Evolutionary conservation across 2,329 filamentous ascomycete species (phyloP).

Genomic region (Trichoderma simmonsii): DNA sequence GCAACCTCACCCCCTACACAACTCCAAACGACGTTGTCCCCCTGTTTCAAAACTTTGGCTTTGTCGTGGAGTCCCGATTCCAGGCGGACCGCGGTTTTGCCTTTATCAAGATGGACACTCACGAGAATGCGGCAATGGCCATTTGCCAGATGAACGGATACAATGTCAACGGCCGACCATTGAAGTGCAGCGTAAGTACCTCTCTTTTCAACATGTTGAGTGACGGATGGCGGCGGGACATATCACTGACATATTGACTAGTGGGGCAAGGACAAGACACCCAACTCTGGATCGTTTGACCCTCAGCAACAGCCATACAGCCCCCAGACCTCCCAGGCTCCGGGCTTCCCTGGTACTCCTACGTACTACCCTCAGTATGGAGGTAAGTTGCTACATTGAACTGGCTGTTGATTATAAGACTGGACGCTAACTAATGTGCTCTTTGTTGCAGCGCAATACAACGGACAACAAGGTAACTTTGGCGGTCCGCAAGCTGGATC

Average conservation of each 20-base stretch:
- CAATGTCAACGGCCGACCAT: slow-evolving; percentile 91
- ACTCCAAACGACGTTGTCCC: slow-evolving; percentile 96
- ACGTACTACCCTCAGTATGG: slow-evolving; percentile 94
- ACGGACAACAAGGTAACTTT: slow-evolving; percentile 66
- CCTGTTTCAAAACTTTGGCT: slow-evolving; percentile 97
- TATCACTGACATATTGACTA: slow-evolving; percentile 39
- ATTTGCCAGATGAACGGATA: slow-evolving; percentile 98
- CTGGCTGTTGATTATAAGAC: not conserved
- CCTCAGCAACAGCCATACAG: slow-evolving; percentile 67
- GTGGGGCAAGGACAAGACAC: slow-evolving; percentile 99
- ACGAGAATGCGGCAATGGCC: slow-evolving; percentile 96
- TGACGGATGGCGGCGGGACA: not conserved
- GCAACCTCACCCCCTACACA: slow-evolving; percentile 96
- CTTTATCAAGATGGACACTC: slow-evolving; percentile 98
- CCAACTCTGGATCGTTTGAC: slow-evolving; percentile 69
- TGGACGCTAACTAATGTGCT: slow-evolving; percentile 23
- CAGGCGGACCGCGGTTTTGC: slow-evolving; percentile 97
- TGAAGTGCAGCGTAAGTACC: slow-evolving; percentile 94
- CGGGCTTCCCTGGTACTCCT: slow-evolving; percentile 73
- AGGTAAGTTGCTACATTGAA: slow-evolving; percentile 49
- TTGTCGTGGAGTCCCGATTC: slow-evolving; percentile 94
- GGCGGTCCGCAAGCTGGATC: slow-evolving; percentile 60
- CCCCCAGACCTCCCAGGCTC: slow-evolving; percentile 70
- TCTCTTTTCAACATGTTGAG: not conserved
- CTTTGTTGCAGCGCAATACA: slow-evolving; percentile 47